Conservation (phyloP, 1,284 basidiomycete species). For the Leccinum subfulvum region DNA sequence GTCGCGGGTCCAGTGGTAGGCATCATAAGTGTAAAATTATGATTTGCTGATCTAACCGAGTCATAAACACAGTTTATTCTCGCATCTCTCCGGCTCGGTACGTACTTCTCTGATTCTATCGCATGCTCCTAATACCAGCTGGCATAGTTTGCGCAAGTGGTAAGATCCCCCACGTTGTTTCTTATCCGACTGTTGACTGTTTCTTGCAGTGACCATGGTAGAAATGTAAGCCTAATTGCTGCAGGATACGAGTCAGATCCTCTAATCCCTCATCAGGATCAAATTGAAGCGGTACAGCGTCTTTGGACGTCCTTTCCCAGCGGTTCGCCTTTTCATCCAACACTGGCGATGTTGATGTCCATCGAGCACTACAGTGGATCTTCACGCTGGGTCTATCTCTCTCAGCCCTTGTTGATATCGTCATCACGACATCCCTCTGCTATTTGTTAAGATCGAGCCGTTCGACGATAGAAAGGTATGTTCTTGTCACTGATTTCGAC, state of each 20-base stretch:
- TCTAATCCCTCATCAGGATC: slow-evolving; percentile 12
- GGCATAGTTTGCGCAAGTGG: slow-evolving; percentile 24
- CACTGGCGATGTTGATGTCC: neutral
- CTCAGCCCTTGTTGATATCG: slow-evolving; percentile 46
- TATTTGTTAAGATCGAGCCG: slow-evolving; percentile 41
- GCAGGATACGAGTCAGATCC: neutral
- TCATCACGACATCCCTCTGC: slow-evolving; percentile 47
- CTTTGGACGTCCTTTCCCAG: slow-evolving; percentile 18
- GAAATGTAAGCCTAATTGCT: slow-evolving; percentile 22
- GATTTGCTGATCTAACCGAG: slow-evolving; percentile 2
- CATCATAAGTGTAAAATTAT: neutral
- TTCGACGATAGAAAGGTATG: slow-evolving; percentile 37
- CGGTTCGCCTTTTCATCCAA: slow-evolving; percentile 3
- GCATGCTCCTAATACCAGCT: neutral
- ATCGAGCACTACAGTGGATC: slow-evolving; percentile 40
- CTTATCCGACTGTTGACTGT: neutral
- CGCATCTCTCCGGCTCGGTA: slow-evolving; percentile 22
- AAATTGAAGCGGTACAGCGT: slow-evolving; percentile 11
- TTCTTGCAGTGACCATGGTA: slow-evolving; percentile 16
- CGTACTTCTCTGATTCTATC: neutral
- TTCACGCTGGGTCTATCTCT: slow-evolving; percentile 51
- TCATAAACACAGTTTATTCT: slow-evolving; percentile 12
- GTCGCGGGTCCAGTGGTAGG: slow-evolving; percentile 24
- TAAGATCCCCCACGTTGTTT: slow-evolving; percentile 1
- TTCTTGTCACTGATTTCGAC: neutral